Evolutionary conservation across 768 basidiomycete genomes (phyloP).

Genomic region (Hemileccinum rubropunctum): DNA sequence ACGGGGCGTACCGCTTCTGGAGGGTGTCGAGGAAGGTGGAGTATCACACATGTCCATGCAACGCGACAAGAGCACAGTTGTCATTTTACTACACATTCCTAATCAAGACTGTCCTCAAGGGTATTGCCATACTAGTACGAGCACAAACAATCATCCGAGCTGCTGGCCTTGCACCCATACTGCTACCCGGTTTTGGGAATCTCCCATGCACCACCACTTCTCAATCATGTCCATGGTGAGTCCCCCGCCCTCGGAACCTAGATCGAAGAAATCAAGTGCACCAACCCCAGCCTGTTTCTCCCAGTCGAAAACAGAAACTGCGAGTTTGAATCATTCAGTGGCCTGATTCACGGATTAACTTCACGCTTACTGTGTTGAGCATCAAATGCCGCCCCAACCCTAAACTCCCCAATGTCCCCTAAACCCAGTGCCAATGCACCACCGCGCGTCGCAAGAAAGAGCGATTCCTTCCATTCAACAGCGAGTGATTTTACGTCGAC

Average conservation of each 20-base stretch:
- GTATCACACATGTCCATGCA: conserved; percentile 25
- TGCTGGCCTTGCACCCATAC: conserved; percentile 78
- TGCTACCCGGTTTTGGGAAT: conserved; percentile 56
- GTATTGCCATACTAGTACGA: conserved; percentile 13
- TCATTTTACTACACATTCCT: neutral
- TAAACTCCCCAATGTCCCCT: conserved; percentile 48
- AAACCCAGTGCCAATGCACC: conserved; percentile 71
- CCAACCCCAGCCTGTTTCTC: conserved; percentile 48
- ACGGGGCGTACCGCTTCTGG: conserved; percentile 41
- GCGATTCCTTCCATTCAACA: conserved; percentile 77
- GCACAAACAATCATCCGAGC: conserved; percentile 14
- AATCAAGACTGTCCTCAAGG: neutral
- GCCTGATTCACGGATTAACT: neutral
- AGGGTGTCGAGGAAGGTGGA: conserved; percentile 31
- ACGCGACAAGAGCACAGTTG: conserved; percentile 3
- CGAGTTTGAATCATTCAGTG: neutral
- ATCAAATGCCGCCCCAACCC: conserved; percentile 65
- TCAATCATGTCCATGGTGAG: conserved; percentile 60
- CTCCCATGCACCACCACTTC: conserved; percentile 90
- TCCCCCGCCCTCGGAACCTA: conserved; percentile 7
- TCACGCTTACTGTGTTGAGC: conserved; percentile 65
- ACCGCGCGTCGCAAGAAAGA: conserved; percentile 81
- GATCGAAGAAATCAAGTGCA: conserved; percentile 68
- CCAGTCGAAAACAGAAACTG: conserved; percentile 50
- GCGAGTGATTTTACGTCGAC: conserved; percentile 33